These are phyloP conservation scores for Rhodotorula glutinis DNA, from an alignment of 1,284 basidiomycete genomes.

Conservation along the genomic window DNA sequence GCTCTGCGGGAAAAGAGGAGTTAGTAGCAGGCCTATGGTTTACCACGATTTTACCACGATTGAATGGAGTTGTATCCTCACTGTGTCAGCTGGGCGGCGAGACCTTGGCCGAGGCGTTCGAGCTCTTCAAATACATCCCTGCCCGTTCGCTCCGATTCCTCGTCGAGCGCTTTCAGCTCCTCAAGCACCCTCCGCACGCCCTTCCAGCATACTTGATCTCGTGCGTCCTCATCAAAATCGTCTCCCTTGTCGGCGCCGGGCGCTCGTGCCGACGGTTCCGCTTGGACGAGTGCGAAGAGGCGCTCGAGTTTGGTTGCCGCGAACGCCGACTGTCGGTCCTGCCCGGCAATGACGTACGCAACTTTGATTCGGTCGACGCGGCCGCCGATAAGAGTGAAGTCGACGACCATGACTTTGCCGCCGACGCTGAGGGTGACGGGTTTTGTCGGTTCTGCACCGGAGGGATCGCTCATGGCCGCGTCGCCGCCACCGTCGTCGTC, in stretches of 20 bases:
- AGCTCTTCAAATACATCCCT: constrained; percentile 6
- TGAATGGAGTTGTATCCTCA: constrained; percentile 1
- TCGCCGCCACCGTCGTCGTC: constrained; percentile 1
- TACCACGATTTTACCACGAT: too few species aligned
- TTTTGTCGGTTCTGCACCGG: background rate
- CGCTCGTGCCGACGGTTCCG: background rate
- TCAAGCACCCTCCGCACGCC: constrained; percentile 5
- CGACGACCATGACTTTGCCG: constrained; percentile 37
- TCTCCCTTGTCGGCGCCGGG: background rate
- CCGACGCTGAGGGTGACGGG: constrained; percentile 26
- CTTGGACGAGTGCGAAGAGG: background rate
- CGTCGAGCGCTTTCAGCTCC: constrained; percentile 24
- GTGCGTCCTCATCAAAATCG: background rate
- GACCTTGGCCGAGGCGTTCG: background rate
- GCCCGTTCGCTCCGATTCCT: constrained; percentile 21
- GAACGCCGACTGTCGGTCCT: background rate
- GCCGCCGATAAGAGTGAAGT: constrained; percentile 16
- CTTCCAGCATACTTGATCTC: constrained; percentile 3
- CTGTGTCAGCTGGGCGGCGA: background rate
- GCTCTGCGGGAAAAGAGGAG: too few species aligned
- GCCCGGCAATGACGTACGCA: constrained; percentile 22
- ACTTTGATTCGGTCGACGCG: constrained; percentile 26
- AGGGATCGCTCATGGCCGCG: background rate
- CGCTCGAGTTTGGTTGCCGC: background rate
- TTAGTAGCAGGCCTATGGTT: too few species aligned